A percentile compares a stretch with the other conserved stretches of the same genome.
Evolutionary conservation across 148 eudicot genomes (phyloP).

Genomic region (Amaranthus cruentus): DNA sequence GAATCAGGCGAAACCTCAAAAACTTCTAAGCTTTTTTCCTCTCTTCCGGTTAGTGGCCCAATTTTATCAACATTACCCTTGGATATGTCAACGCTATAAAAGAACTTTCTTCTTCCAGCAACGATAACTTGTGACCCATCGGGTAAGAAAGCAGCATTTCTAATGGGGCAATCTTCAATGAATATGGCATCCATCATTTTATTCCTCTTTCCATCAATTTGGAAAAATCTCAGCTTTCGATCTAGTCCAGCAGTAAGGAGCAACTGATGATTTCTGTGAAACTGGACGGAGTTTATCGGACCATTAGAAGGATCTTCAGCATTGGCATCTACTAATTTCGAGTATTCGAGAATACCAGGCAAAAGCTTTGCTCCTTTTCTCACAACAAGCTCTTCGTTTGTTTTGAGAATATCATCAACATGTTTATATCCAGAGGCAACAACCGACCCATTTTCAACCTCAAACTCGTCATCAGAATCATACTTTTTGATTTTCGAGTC

Average conservation of each 20-base stretch:
- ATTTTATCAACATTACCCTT: conserved; percentile 66
- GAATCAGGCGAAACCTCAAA: conserved; percentile 96
- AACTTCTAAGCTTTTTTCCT: conserved; percentile 78
- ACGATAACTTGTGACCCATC: conserved; percentile 86
- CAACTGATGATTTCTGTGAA: conserved; percentile 85
- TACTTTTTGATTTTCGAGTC: conserved; percentile 38
- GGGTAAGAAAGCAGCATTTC: conserved; percentile 70
- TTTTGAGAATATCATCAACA: conserved; percentile 50
- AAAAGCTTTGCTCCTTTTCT: conserved; percentile 52
- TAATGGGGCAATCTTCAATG: conserved; percentile 79
- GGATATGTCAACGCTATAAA: conserved; percentile 70
- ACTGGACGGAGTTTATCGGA: conserved; percentile 68
- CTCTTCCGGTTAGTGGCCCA: conserved; percentile 81
- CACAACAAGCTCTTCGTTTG: conserved; percentile 71
- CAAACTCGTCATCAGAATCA: conserved; percentile 71
- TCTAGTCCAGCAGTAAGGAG: conserved; percentile 81
- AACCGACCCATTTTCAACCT: conserved; percentile 38
- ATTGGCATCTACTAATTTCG: conserved; percentile 68
- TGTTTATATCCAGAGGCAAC: conserved; percentile 38
- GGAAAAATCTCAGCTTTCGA: conserved; percentile 67
- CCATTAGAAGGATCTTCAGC: conserved; percentile 56
- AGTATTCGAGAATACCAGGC: conserved; percentile 71
- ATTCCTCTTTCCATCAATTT: conserved; percentile 86
- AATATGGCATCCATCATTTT: conserved; percentile 63
- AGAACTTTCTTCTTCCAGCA: conserved; percentile 84